Evolutionary conservation across 2,329 filamentous ascomycete genomes (phyloP), one percentile per base, ranked within the genome.

Genomic region (Colletotrichum zoysiae): DNA sequence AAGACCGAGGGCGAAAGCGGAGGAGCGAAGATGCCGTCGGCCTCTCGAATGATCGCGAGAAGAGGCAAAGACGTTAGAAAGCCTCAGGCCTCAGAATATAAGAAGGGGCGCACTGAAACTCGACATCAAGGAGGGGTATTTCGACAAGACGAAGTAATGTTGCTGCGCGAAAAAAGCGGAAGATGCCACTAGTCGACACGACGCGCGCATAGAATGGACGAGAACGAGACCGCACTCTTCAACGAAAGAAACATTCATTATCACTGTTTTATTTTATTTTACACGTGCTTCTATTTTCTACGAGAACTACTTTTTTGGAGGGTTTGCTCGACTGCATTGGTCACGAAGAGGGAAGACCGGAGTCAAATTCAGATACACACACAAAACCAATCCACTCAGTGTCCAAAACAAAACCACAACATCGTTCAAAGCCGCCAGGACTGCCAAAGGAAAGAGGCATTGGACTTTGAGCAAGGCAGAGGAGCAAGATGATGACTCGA

Each of bases 31-130:
- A 88, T 63, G 84, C 83, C 26, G 76, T 78, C n/a, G 81, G 75
- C 26, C 71, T 80, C 73, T 74, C 78, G 20, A 83, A 78, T 75
- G 86, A 88, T 50, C 82, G 85, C 70, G 87, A 89, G 73, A 90
- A 90, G 82, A 83, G 88, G 78, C 83, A 81, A 74, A 84, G 88
- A 78, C 84, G 85, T 76, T 88, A 83, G 78, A 79, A 79, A 79
- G 23, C 42, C 40, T 20, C 18, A 5, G n/a, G 14, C 38, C 42
- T 16, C 5, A 40, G 40, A 42, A 23, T 12, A 44, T 11, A 11
- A n/a, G 44, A 44, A 50, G 48, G 38, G 38, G 33, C 55, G 55
- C 40, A 58, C 35, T 23, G 30, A 6, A 6, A 46, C 18, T 35
- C 62, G 33, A 40, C 56, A 6, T 12, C 18, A 62, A n/a, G 65